Conservation (phyloP, 2,329 filamentous ascomycete species). For the Chalaropsis ovoidea region DNA sequence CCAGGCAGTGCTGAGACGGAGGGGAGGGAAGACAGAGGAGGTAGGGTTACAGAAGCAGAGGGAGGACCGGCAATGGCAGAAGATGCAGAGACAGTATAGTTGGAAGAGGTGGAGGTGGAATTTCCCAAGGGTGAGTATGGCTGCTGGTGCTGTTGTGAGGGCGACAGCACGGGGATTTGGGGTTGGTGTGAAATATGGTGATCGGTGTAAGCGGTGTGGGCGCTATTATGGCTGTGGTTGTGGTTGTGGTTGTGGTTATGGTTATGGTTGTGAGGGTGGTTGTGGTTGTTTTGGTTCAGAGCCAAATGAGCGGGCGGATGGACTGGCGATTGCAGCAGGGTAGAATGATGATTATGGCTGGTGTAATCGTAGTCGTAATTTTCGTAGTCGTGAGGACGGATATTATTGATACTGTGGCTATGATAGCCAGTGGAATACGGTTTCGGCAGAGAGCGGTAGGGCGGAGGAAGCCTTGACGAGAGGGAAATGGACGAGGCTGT, state of each 20-base stretch:
- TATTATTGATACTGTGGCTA: slow-evolving; percentile 10
- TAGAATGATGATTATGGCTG: slow-evolving; percentile 14
- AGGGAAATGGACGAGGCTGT: slow-evolving; percentile 21
- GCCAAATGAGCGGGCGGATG: slow-evolving; percentile 17
- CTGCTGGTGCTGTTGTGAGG: slow-evolving; percentile 28
- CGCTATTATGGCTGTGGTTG: slow-evolving; percentile 10
- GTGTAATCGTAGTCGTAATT: slow-evolving; percentile 24
- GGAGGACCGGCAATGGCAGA: slow-evolving; percentile 29
- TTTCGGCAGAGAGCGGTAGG: slow-evolving; percentile 17
- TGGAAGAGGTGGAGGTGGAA: slow-evolving; percentile 6
- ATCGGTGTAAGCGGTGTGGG: slow-evolving; percentile 19
- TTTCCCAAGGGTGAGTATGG: slow-evolving; percentile 19
- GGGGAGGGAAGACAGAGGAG: slow-evolving; percentile 30
- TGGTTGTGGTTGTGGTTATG: slow-evolving; percentile 4
- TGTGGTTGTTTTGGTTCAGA: slow-evolving; percentile 11
- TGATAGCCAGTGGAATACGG: slow-evolving; percentile 15
- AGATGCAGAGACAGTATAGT: slow-evolving; percentile 14
- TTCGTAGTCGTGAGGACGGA: slow-evolving; percentile 22
- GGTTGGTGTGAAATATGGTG: slow-evolving; percentile 36
- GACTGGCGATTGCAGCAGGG: slow-evolving; percentile 16
- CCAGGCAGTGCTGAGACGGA: slow-evolving; percentile 20
- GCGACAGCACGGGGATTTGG: slow-evolving; percentile 20
- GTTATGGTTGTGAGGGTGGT: slow-evolving; percentile 6
- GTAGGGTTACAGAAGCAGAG: slow-evolving; percentile 33
- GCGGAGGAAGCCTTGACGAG: slow-evolving; percentile 21